Evolutionary conservation across 2,329 filamentous ascomycete genomes (phyloP).

Genomic region (Fusarium buxicola): DNA sequence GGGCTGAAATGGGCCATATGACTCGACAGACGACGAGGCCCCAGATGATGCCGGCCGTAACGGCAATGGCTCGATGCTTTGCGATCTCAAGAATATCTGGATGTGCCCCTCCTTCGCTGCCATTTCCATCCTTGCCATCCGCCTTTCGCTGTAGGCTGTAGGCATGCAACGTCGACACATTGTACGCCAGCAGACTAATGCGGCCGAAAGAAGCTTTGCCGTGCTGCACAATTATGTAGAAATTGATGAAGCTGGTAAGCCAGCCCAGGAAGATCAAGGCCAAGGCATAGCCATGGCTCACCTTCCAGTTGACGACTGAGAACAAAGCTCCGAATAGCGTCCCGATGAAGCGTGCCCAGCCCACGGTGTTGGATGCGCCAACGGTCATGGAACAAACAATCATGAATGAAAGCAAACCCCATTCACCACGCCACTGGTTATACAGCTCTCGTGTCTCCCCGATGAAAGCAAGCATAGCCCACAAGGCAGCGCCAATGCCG

Average conservation of each 20-base stretch:
- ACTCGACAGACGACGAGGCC: slow-evolving; percentile 89
- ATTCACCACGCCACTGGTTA: slow-evolving; percentile 91
- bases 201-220: slow-evolving; percentile 91
- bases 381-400: slow-evolving; percentile 99
- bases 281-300: slow-evolving; percentile 78
- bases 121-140: slow-evolving; percentile 72
- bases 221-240: slow-evolving; percentile 87
- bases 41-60: slow-evolving; percentile 91
- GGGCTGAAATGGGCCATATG: slow-evolving; percentile 93
- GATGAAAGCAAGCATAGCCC: slow-evolving; percentile 89
- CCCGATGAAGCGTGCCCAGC: slow-evolving; percentile 84
- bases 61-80: slow-evolving; percentile 86
- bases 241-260: slow-evolving; percentile 83
- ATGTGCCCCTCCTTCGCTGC: slow-evolving; percentile 84
- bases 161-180: slow-evolving; percentile 91
- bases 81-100: slow-evolving; percentile 90
- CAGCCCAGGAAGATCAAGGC: slow-evolving; percentile 83
- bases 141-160: slow-evolving; percentile 87
- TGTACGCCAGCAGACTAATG: slow-evolving; percentile 96
- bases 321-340: slow-evolving; percentile 83
- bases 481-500: slow-evolving; percentile 87
- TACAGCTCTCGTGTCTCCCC: slow-evolving; percentile 82
- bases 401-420: slow-evolving; percentile 97
- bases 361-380: slow-evolving; percentile 95
- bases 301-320: slow-evolving; percentile 82